A percentile compares a stretch with the other conserved stretches of the same genome.
phyloP scores from a whole-genome alignment of 1,139 yeast species.

The Debaryomycetaceae sp. region DNA sequence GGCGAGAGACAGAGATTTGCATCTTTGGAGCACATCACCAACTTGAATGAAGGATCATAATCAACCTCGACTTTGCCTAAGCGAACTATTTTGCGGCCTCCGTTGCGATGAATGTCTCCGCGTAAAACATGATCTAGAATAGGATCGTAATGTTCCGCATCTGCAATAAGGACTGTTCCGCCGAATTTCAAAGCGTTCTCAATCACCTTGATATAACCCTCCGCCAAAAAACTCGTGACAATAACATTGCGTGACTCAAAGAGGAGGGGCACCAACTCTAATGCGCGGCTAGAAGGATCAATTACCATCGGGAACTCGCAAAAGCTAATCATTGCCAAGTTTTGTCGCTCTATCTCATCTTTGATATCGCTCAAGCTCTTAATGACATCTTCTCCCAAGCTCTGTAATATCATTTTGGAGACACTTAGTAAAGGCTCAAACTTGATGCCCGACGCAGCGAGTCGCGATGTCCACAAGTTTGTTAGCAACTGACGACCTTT shows the following conservation, averaged over 20 bases:
- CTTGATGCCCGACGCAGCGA: slow-evolving; percentile 27
- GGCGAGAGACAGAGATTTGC: slow-evolving; percentile 37
- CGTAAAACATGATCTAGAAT: slow-evolving; percentile 51
- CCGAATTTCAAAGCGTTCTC: slow-evolving; percentile 85
- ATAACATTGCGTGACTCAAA: slow-evolving; percentile 28
- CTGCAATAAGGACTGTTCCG: slow-evolving; percentile 57
- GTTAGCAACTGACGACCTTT: slow-evolving; percentile 29
- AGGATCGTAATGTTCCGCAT: slow-evolving; percentile 77
- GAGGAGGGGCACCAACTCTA: slow-evolving; percentile 27
- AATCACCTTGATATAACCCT: slow-evolving; percentile 55
- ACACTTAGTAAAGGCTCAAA: slow-evolving; percentile 28
- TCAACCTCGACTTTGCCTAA: slow-evolving; percentile 61
- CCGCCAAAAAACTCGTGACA: slow-evolving; percentile 62
- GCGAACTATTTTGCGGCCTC: slow-evolving; percentile 56
- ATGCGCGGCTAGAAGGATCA: slow-evolving; percentile 56
- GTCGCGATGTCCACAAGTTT: slow-evolving; percentile 27
- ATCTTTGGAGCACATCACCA: slow-evolving; percentile 56
- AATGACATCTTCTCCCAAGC: slow-evolving; percentile 47
- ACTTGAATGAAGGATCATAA: slow-evolving; percentile 49
- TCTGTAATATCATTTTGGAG: slow-evolving; percentile 23
- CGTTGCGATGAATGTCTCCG: slow-evolving; percentile 50
- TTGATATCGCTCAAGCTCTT: slow-evolving; percentile 7
- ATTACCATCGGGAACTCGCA: slow-evolving; percentile 43
- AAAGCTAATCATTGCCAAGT: slow-evolving; percentile 43
- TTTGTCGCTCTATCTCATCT: slow-evolving; percentile 25